A percentile compares a stretch with the other conserved stretches of the same genome.
phyloP scores from a whole-genome alignment of 208 protist species.

The Leptomonas pyrrhocoris region DNA sequence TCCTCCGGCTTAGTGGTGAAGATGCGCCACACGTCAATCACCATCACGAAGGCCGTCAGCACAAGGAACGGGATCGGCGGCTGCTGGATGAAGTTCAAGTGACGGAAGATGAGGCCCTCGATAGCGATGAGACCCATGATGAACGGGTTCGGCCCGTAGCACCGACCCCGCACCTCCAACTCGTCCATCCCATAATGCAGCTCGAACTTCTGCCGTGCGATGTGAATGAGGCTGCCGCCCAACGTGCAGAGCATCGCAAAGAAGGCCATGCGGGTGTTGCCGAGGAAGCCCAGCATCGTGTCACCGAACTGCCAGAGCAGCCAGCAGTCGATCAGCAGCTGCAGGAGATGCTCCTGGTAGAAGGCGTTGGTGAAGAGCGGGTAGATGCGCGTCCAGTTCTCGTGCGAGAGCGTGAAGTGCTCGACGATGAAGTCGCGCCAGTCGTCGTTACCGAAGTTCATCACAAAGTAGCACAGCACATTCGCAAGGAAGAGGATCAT shows the following conservation, averaged over 20 bases:
- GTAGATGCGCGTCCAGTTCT: constrained; percentile 80
- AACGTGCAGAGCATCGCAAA: constrained; percentile 73
- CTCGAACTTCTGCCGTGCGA: constrained; percentile 84
- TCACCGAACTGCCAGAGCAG: constrained; percentile 85
- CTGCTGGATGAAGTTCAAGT: constrained; percentile 91
- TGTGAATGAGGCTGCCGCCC: constrained; percentile 76
- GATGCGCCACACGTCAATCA: constrained; percentile 90
- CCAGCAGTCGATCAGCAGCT: constrained; percentile 88
- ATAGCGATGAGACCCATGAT: constrained; percentile 87
- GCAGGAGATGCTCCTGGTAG: constrained; percentile 89
- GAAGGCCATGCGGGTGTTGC: constrained; percentile 80
- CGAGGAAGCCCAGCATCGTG: constrained; percentile 86
- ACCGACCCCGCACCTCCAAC: constrained; percentile 83
- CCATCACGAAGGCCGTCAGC: constrained; percentile 88
- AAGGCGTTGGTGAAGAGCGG: constrained; percentile 87
- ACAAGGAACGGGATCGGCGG: constrained; percentile 90
- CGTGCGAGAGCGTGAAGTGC: constrained; percentile 88
- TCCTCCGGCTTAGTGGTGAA: constrained; percentile 83
- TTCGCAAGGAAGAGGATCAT: constrained; percentile 86
- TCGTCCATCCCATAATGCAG: constrained; percentile 86
- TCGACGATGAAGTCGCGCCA: constrained; percentile 83
- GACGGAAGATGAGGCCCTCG: constrained; percentile 88
- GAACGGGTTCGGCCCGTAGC: constrained; percentile 87
- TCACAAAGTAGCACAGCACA: constrained; percentile 75
- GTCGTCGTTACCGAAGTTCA: constrained; percentile 83